Evolutionary conservation across 352 stramenopile genomes (phyloP), one percentile per base, ranked within the genome.

Genomic region (Globisporangium takayamanum): DNA sequence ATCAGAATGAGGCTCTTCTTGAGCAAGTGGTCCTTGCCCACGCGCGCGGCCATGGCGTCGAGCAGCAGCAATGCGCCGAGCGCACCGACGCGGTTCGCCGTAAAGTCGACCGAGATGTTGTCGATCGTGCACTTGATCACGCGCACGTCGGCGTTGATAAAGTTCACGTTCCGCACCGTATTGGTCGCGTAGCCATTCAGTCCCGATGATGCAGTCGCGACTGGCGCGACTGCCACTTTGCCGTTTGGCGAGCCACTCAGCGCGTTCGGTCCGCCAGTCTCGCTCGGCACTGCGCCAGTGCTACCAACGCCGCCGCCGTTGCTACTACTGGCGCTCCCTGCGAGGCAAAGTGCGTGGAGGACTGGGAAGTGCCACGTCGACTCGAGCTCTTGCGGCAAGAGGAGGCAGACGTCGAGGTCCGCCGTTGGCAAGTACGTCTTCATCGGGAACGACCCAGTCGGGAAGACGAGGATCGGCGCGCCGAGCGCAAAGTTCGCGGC

Each of bases 71-170:
- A 63, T 0, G 87, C 84, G 8, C 84, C 84, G 26, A 97, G 57
- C 5, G 87, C 88, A 0, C 81, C 85, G 10, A 94, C 70, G 22
- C 84, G 83, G 54, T 97, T 97, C 10, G 80, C 87, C 1, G 84
- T 96, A 11, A 97, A 70, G 58, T 96, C 88, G 47, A 97, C 88
- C 30, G 84, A 74, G 5, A 96, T 77, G 57, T 96, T 95, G 75
- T 97, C 88, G 46, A 96, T 78, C 44, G 88, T 95, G 69, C 88
- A 96, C 70, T 96, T 95, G 60, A 97, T 84, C 14, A 92, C 82
- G 16, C 85, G 80, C 47, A 94, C 83, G 54, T 95, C 85, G 2
- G 85, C 84, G 59, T 96, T 96, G 51, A 96, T 83, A 64, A 96
- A 94, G 33, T 72, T 95, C 53, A 97, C 88, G 53, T 97, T 97